These are phyloP conservation scores for Colletotrichum neosansevieriae DNA, from an alignment of 2,329 filamentous ascomycete genomes.

Conservation along the genomic window DNA sequence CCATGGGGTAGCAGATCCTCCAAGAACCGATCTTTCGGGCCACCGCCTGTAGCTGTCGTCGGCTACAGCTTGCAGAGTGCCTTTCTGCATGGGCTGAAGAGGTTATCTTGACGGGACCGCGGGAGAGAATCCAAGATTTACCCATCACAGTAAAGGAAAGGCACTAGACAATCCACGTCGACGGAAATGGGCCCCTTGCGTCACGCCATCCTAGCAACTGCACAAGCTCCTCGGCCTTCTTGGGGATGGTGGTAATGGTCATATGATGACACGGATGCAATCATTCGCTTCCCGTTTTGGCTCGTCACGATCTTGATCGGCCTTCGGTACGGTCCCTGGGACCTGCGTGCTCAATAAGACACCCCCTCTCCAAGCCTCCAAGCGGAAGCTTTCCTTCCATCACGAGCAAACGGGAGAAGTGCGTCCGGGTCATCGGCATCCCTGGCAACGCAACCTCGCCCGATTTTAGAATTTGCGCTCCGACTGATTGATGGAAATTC, in stretches of 20 bases:
- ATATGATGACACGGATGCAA: constrained; percentile 19
- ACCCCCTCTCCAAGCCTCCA: constrained; percentile 1
- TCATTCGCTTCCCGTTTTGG: neutral
- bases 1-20: constrained; percentile 1
- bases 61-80: neutral
- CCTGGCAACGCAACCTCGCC: constrained; percentile 4
- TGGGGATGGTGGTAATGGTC: neutral
- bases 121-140: neutral
- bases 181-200: neutral
- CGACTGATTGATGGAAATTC: constrained; percentile 38
- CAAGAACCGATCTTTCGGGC: neutral
- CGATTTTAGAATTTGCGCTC: neutral
- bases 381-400: constrained; percentile 24
- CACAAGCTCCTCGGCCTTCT: constrained; percentile 4
- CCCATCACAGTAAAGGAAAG: neutral
- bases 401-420: constrained; percentile 22
- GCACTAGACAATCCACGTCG: neutral
- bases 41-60: neutral
- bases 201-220: constrained; percentile 18
- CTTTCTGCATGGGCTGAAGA: neutral
- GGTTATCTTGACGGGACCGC: neutral
- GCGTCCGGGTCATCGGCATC: constrained; percentile 27
- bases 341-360: constrained; percentile 30
- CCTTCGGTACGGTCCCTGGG: constrained; percentile 24
- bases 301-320: constrained; percentile 14